Evolutionary conservation across 305 asterid species (phyloP), one percentile per base, ranked within the genome.

Genomic region (Fraxinus paxiana): DNA sequence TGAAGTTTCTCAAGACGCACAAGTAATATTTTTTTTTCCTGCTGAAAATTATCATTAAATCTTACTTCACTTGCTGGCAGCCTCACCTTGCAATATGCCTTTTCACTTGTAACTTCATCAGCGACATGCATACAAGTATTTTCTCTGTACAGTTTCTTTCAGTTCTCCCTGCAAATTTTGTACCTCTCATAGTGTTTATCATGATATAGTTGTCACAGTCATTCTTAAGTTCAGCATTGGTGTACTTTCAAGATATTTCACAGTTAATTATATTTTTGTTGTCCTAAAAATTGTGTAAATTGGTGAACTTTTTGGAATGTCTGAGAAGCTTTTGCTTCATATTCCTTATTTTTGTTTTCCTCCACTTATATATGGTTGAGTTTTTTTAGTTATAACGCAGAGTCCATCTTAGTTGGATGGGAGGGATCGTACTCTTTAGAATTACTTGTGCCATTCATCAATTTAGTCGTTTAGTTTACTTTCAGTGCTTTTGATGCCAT

Each of bases 1-100:
- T 86, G 87, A 84, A 79, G 82, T 17, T 79, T 71, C 76, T 73
- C 56, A 22, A 56, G 76, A 78, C 17, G 5, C 72, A 6, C 2
- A 13, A 72, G 20, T 20, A 76, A 85, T 85, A 79, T 31, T 63
- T 56, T 37, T 22, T 74, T 75, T n/a, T 54, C 75, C 61, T 69
- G 13, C 33, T 63, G 76, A 22, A 69, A 15, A 24, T 48, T 48
- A 48, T 75, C 13, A 6, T 31, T 41, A 10, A 82, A 48, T 72
- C 67, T 73, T 43, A 26, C 77, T 73, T 33, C 73, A 9, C 18
- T 37, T 73, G 70, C 24, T n/a, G 33, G 65, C 1, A 24, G 33
- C 22, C 37, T 13, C 77, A 30, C 75, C 61, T 20, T 22, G 15
- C 30, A 59, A 18, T 59, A 6, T 59, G 71, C 26, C 12, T 54